Conservation (phyloP, 306 rosid genomes). For the Myrica gale region DNA sequence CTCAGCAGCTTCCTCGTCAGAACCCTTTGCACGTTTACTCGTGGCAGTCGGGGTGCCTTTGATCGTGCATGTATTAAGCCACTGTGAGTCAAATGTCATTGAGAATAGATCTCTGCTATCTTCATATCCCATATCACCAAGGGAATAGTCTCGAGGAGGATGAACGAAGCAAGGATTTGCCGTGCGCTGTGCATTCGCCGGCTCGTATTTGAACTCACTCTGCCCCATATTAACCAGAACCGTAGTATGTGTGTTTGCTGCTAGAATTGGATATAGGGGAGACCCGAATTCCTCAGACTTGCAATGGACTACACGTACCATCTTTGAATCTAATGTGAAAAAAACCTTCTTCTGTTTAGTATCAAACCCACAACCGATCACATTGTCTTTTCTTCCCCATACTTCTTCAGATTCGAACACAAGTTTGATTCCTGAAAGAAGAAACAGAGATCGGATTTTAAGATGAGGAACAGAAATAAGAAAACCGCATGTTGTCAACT, state of each 20-base stretch:
- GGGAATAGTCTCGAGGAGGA: conserved; percentile 36
- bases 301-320: conserved; percentile 70
- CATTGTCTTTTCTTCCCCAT: conserved; percentile 68
- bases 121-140: conserved; percentile 54
- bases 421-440: conserved; percentile 65
- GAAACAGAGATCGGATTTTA: not conserved
- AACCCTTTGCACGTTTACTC: conserved; percentile 22
- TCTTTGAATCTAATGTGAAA: conserved; percentile 78
- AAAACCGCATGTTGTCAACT: not conserved
- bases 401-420: conserved; percentile 58
- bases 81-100: conserved; percentile 82
- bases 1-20: conserved; percentile 44
- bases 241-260: conserved; percentile 51
- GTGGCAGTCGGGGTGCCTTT: conserved; percentile 39
- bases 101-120: conserved; percentile 93
- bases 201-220: conserved; percentile 64
- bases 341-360: conserved; percentile 76
- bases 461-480: not conserved
- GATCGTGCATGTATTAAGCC: conserved; percentile 40
- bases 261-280: conserved; percentile 70
- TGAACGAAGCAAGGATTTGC: conserved; percentile 83
- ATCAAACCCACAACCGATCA: conserved; percentile 88
- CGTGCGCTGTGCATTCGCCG: conserved; percentile 82
- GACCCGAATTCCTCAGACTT: conserved; percentile 67
- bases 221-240: conserved; percentile 84